Conservation (phyloP, 768 basidiomycete genomes). For the Leccinum disarticulatum region DNA sequence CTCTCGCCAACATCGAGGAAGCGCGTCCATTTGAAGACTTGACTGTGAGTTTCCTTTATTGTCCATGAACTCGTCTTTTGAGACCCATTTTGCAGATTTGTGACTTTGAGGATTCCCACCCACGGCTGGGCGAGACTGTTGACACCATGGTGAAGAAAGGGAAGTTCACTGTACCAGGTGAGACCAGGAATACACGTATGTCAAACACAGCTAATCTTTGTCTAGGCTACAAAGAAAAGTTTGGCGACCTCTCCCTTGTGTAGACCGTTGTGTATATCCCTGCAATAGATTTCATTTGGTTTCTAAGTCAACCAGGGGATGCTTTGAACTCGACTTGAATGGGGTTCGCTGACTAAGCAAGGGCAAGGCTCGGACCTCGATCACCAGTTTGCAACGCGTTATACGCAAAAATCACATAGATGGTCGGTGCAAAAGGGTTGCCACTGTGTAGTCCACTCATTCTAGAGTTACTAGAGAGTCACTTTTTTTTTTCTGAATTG, state of each 20-base stretch:
- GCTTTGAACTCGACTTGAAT: not conserved
- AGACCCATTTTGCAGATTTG: slow-evolving; percentile 54
- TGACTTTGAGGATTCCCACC: slow-evolving; percentile 91
- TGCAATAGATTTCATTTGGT: slow-evolving; percentile 21
- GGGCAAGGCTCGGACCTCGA: not conserved
- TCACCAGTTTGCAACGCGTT: not conserved
- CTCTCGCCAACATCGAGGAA: slow-evolving; percentile 95
- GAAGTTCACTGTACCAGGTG: slow-evolving; percentile 97
- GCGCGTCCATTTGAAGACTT: slow-evolving; percentile 97
- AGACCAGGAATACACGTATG: slow-evolving; percentile 7
- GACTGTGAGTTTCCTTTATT: slow-evolving; percentile 58
- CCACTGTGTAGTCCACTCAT: not conserved
- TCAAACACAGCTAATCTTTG: slow-evolving; percentile 4
- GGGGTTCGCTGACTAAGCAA: slow-evolving; percentile 26
- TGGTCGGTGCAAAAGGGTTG: not conserved
- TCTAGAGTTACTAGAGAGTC: not conserved
- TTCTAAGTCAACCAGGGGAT: not conserved
- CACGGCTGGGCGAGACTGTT: slow-evolving; percentile 85
- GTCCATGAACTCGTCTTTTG: not conserved
- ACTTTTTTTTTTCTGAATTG: not conserved
- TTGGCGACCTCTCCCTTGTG: slow-evolving; percentile 91
- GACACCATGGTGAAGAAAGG: slow-evolving; percentile 97
- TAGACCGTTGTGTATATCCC: slow-evolving; percentile 43
- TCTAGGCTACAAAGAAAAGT: slow-evolving; percentile 91
- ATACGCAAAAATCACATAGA: not conserved